A percentile compares a stretch with the other conserved stretches of the same genome.
Conservation (phyloP, 345 rosid species). For the Kandelia obovata region DNA sequence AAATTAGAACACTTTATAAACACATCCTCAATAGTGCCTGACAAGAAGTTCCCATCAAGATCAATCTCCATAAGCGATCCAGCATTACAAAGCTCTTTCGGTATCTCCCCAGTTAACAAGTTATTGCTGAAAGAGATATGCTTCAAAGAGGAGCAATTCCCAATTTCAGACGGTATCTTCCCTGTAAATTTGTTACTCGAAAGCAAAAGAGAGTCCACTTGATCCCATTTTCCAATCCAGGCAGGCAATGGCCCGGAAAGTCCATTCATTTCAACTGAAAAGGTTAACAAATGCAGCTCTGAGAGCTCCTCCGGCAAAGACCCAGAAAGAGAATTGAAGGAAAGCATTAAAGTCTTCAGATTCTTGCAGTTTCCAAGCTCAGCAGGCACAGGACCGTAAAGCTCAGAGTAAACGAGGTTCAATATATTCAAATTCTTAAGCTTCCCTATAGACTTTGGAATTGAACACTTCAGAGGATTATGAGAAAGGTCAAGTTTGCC, state of each 20-base stretch:
- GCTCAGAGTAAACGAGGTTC: constrained; percentile 53
- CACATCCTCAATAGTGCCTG: constrained; percentile 54
- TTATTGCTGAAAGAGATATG: constrained; percentile 58
- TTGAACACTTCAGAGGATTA: constrained; percentile 66
- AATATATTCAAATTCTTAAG: constrained; percentile 46
- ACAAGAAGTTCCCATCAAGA: constrained; percentile 53
- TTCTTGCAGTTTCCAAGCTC: constrained; percentile 67
- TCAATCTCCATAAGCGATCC: constrained; percentile 53
- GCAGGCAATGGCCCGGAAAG: constrained; percentile 67
- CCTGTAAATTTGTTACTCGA: constrained; percentile 58
- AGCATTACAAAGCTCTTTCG: constrained; percentile 63
- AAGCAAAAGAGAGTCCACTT: constrained; percentile 55
- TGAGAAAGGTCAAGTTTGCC: constrained; percentile 70
- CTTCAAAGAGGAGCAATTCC: constrained; percentile 53
- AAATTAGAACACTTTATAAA: constrained; percentile 58
- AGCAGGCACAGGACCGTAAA: constrained; percentile 63
- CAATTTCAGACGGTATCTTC: constrained; percentile 51
- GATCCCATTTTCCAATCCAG: constrained; percentile 72
- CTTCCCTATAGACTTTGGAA: constrained; percentile 58
- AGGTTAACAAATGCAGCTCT: constrained; percentile 50
- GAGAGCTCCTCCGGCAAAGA: constrained; percentile 62
- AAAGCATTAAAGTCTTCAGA: constrained; percentile 58
- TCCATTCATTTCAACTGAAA: constrained; percentile 69
- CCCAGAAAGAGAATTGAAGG: constrained; percentile 71
- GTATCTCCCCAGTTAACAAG: constrained; percentile 56